phyloP scores from a whole-genome alignment of 768 basidiomycete species.

The Arthromyces matolae region DNA sequence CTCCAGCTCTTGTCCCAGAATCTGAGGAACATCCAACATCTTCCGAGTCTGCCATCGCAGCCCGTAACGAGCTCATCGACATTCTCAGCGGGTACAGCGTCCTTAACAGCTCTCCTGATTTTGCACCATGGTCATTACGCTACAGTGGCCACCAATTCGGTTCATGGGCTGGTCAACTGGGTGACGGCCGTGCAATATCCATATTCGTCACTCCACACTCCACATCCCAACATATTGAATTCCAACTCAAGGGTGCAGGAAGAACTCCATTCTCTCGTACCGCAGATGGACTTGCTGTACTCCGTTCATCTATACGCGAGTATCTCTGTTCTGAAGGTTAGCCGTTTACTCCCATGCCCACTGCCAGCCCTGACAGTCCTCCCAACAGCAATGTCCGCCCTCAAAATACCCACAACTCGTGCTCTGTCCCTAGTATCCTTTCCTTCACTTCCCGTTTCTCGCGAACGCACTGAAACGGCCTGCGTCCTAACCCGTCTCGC shows the following conservation, averaged over 20 bases:
- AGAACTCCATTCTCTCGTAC: constrained; percentile 90
- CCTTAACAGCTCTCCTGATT: constrained; percentile 47
- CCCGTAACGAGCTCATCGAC: constrained; percentile 72
- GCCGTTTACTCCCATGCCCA: constrained; percentile 9
- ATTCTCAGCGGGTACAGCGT: constrained; percentile 76
- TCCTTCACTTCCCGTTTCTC: constrained; percentile 65
- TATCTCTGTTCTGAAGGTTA: constrained; percentile 89
- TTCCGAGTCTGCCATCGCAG: constrained; percentile 32
- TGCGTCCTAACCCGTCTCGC: constrained; percentile 79
- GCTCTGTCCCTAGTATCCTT: constrained; percentile 77
- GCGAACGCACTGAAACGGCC: constrained; percentile 72
- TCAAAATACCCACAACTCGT: constrained; percentile 85
- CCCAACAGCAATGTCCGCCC: constrained; percentile 51
- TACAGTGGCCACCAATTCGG: constrained; percentile 95
- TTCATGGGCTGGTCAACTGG: constrained; percentile 88
- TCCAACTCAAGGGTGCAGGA: constrained; percentile 94
- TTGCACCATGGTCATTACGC: constrained; percentile 82
- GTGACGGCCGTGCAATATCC: constrained; percentile 93
- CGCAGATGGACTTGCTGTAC: constrained; percentile 92
- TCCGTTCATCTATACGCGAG: constrained; percentile 93
- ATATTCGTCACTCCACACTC: constrained; percentile 87
- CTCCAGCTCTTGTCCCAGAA: constrained; percentile 55
- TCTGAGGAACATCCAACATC: constrained; percentile 34
- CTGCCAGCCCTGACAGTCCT: background rate
- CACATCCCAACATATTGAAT: constrained; percentile 58